Evolutionary conservation across 1,284 basidiomycete genomes (phyloP).

Genomic region (Vanrija sp.): DNA sequence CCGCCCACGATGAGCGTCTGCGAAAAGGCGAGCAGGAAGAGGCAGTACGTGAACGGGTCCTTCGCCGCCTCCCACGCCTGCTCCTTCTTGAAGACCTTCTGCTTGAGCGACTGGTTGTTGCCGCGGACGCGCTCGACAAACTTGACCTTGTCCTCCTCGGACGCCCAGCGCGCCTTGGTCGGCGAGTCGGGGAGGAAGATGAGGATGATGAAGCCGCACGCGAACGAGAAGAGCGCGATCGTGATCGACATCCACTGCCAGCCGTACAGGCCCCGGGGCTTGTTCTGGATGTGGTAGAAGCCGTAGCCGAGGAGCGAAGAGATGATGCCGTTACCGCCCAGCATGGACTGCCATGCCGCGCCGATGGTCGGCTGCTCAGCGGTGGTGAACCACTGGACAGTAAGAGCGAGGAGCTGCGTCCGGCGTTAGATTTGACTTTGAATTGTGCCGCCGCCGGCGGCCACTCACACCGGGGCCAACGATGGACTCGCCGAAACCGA

Average conservation of each 20-base stretch:
- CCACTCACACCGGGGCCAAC: constrained; percentile 2
- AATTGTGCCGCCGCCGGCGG: background rate
- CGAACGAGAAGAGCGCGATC: background rate
- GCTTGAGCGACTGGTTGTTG: constrained; percentile 33
- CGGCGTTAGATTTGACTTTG: background rate
- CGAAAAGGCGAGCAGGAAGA: constrained; percentile 4
- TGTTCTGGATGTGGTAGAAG: background rate
- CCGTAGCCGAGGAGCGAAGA: background rate
- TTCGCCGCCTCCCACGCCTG: constrained; percentile 22
- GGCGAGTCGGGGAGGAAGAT: constrained; percentile 28
- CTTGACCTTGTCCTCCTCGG: constrained; percentile 18
- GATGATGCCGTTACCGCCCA: background rate
- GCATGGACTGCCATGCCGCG: constrained; percentile 16
- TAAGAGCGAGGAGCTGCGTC: constrained; percentile 2
- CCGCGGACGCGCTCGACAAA: constrained; percentile 33
- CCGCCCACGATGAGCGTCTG: constrained; percentile 16
- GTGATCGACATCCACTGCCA: constrained; percentile 3
- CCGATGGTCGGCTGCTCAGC: constrained; percentile 15
- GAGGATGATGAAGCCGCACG: constrained; percentile 14
- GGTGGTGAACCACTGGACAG: constrained; percentile 18
- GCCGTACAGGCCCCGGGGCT: background rate
- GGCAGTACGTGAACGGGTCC: constrained; percentile 11
- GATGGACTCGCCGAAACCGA: constrained; percentile 3
- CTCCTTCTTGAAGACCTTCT: constrained; percentile 20
- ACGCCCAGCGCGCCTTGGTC: constrained; percentile 23